phyloP scores from a whole-genome alignment of 257 asterid species.

The Catharanthus roseus region DNA sequence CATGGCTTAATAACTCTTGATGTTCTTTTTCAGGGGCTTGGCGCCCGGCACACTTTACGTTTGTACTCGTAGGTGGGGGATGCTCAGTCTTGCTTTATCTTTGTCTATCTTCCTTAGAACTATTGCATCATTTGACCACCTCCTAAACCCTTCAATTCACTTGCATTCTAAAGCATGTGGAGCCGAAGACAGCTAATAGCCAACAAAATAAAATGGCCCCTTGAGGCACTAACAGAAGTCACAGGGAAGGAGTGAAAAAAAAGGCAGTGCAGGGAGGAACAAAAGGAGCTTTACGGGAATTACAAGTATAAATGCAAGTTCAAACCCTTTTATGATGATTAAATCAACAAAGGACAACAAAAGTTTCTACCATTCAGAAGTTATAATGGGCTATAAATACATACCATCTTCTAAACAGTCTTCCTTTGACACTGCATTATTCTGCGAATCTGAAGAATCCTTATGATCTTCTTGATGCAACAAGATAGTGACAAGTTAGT shows the following conservation, averaged over 20 bases:
- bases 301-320: neutral
- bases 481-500: conserved; percentile 20
- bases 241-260: neutral
- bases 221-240: neutral
- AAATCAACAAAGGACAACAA: neutral
- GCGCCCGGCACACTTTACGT: neutral
- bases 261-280: neutral
- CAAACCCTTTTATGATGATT: neutral
- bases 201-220: neutral
- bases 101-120: neutral
- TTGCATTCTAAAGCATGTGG: neutral
- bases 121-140: neutral
- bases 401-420: conserved; percentile 50
- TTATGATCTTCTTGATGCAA: no score
- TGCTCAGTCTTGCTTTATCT: neutral
- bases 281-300: neutral
- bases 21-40: neutral
- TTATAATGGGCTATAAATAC: neutral
- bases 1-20: neutral
- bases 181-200: neutral
- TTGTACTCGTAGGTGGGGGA: neutral
- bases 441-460: conserved; percentile 23
- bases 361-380: neutral
- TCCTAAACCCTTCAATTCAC: neutral
- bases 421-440: conserved; percentile 30